A percentile compares a stretch with the other conserved stretches of the same genome.
Evolutionary conservation across 148 eudicot genomes (phyloP).

Genomic region (Salicornia ramosissima): DNA sequence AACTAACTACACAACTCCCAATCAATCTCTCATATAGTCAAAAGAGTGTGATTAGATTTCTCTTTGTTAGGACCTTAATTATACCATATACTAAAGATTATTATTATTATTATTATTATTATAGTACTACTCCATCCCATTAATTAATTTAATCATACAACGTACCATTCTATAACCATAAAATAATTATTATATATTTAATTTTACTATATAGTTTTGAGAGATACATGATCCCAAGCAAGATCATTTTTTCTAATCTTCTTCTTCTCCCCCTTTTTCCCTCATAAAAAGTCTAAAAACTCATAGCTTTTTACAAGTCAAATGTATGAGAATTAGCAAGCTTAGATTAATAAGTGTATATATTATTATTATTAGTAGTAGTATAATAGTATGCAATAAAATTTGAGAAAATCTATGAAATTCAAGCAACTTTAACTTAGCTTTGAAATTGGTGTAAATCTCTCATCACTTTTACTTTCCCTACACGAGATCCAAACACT

Average conservation of each 20-base stretch:
- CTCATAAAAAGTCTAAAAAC: slow-evolving; percentile 32
- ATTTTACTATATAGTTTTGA: slow-evolving; percentile 12
- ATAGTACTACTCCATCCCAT: background rate
- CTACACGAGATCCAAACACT: slow-evolving; percentile 66
- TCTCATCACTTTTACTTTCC: slow-evolving; percentile 25
- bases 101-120: too few species aligned
- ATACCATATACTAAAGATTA: slow-evolving; percentile 10
- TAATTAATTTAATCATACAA: too few species aligned
- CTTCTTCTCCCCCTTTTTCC: background rate
- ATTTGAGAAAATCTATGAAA: slow-evolving; percentile 35
- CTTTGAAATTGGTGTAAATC: slow-evolving; percentile 44
- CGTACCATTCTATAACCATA: slow-evolving; percentile 2
- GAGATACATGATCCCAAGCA: slow-evolving; percentile 24
- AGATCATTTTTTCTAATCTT: slow-evolving; percentile 4
- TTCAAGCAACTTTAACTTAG: slow-evolving; percentile 12
- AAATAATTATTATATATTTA: background rate
- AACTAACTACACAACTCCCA: slow-evolving; percentile 27
- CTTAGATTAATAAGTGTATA: background rate
- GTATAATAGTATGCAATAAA: background rate
- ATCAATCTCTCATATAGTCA: slow-evolving; percentile 24
- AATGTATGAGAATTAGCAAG: slow-evolving; percentile 24
- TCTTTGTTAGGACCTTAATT: slow-evolving; percentile 28
- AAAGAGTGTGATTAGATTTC: slow-evolving; percentile 29
- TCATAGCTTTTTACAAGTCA: slow-evolving; percentile 21
- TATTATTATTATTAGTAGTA: slow-evolving; percentile 13